phyloP scores from a whole-genome alignment of 1,284 basidiomycete genomes.

The Ganoderma lucidum region DNA sequence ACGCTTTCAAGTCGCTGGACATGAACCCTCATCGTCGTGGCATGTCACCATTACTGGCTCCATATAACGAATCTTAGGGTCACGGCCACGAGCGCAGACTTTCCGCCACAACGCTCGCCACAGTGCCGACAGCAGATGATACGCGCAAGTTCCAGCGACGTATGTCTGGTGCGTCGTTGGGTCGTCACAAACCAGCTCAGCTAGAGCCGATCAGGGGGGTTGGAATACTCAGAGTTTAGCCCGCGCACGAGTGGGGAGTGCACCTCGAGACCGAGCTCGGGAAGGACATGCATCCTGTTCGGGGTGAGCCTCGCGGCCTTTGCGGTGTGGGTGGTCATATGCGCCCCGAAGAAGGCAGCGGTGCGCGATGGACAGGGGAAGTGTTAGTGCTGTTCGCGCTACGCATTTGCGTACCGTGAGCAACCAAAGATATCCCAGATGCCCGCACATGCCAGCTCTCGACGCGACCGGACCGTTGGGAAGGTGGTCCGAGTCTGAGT shows the following conservation, averaged over 20 bases:
- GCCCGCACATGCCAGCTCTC: constrained; percentile 2
- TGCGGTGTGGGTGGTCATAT: constrained; percentile 20
- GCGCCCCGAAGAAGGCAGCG: neutral
- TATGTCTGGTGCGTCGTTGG: constrained; percentile 25
- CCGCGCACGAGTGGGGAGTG: constrained; percentile 25
- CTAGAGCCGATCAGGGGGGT: constrained; percentile 25
- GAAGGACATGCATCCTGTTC: constrained; percentile 22
- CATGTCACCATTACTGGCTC: neutral
- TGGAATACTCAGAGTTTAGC: constrained; percentile 26
- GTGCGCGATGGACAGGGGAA: neutral
- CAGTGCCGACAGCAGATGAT: neutral
- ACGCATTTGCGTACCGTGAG: neutral
- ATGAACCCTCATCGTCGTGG: neutral
- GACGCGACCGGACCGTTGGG: neutral
- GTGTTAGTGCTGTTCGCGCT: neutral
- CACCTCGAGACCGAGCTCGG: neutral
- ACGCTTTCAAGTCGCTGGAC: constrained; percentile 17
- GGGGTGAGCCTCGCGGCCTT: constrained; percentile 32
- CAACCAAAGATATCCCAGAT: neutral
- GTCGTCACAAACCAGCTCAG: constrained; percentile 20
- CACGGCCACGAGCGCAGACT: neutral
- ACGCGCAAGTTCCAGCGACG: constrained; percentile 1
- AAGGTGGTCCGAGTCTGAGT: too few species aligned
- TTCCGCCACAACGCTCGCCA: neutral
- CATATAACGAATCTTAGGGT: constrained; percentile 1